These are phyloP conservation scores for Nectriaceae sp. DNA, from an alignment of 2,329 filamentous ascomycete genomes.

Conservation along the genomic window DNA sequence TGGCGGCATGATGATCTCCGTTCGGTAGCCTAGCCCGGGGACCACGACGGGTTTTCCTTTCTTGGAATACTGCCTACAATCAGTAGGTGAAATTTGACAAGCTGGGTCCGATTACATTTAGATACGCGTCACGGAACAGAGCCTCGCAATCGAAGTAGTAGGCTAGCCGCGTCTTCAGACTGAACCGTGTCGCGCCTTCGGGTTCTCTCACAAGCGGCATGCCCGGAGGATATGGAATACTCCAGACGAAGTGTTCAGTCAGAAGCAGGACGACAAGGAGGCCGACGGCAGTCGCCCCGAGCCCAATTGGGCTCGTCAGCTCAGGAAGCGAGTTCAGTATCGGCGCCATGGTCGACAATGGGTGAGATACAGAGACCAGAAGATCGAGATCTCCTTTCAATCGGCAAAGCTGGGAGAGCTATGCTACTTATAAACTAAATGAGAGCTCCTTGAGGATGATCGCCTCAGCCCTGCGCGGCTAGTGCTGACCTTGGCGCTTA, in stretches of 20 bases:
- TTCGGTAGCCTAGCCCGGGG: conserved; percentile 40
- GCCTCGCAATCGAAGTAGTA: conserved; percentile 34
- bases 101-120: conserved; percentile 32
- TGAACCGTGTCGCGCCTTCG: conserved; percentile 27
- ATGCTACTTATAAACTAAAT: no score
- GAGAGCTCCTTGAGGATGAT: no score
- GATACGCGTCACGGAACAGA: conserved; percentile 33
- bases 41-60: conserved; percentile 43
- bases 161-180: conserved; percentile 27
- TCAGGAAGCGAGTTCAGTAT: conserved; percentile 8
- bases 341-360: conserved; percentile 4
- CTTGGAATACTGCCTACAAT: conserved; percentile 41
- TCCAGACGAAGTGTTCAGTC: conserved; percentile 17
- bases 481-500: no score
- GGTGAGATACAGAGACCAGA: no score
- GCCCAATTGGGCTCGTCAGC: conserved; percentile 14
- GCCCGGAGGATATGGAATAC: conserved; percentile 25
- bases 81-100: not conserved
- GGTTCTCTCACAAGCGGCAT: conserved; percentile 31
- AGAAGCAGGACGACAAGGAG: conserved; percentile 13
- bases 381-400: no score
- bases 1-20: conserved; percentile 45
- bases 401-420: no score
- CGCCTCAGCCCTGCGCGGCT: no score
- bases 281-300: conserved; percentile 2